Evolutionary conservation across 2,329 filamentous ascomycete genomes (phyloP), one percentile per base, ranked within the genome.

Genomic region (Amauroascus verrucosus): DNA sequence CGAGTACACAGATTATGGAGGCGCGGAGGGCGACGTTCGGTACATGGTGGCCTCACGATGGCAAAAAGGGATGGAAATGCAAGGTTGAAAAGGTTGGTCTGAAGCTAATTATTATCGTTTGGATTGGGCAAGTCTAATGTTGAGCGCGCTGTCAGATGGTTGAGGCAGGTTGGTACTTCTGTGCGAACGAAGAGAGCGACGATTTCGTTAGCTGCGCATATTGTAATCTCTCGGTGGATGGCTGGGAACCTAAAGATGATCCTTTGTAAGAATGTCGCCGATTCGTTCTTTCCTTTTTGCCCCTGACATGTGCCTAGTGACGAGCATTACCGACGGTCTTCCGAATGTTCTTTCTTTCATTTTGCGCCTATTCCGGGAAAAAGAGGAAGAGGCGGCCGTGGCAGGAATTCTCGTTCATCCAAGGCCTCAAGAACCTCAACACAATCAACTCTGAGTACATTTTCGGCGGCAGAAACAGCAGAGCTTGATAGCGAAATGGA

Each of bases 171-270:
- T 98, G 91, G 90, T 89, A 86, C 65, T 96, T 90, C 70, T 94
- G 89, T 22, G 90, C 93, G 0, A 87, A 82, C 5, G 72, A 80
- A 41, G 88, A 91, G 41, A 88, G 83, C 11, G 84, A 93, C 59
- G 93, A 98, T 67, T 87, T 91, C 72, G 87, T 88, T 8, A 93
- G 86, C 9, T 98, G 93, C 66, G 79, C 86, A 26, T 96, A 97
- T 70, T 98, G 93, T 72, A 82, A 86, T 54, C 72, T 97, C 14
- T 88, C 85, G 9, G 78, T 98, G 9, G 91, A 97, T 67, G 89
- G 89, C 6, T 98, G 94, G 93, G 93, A 97, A 65, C 84, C 85
- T 1, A 83, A 84, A 55, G 93, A 98, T 67, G 88, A 95, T 65
- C 93, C 93, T 57, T 80, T 85, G 83, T 89, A 68, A 70, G 85